Evolutionary conservation across 2,329 filamentous ascomycete species (phyloP).

Genomic region (Fusarium sp.): DNA sequence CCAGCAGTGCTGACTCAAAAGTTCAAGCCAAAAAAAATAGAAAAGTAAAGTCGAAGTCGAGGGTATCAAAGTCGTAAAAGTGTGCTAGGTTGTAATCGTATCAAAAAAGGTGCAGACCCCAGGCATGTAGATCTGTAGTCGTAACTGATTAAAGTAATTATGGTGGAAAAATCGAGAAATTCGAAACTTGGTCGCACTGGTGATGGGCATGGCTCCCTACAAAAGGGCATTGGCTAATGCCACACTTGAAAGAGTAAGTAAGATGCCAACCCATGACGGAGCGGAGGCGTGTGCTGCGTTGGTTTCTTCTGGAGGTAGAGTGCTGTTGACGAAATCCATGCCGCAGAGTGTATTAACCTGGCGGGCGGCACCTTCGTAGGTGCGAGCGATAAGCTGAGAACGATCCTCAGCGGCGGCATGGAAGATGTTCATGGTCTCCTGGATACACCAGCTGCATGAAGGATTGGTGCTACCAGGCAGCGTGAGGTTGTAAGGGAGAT

Average conservation of each 20-base stretch:
- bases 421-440: conserved; percentile 85
- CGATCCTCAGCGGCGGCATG: conserved; percentile 74
- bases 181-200: not conserved
- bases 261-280: conserved; percentile 35
- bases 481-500: conserved; percentile 79
- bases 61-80: conserved; percentile 46
- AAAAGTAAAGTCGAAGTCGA: conserved; percentile 17
- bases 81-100: conserved; percentile 33
- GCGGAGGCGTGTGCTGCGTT: conserved; percentile 22
- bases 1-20: not conserved
- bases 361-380: conserved; percentile 77
- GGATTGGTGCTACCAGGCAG: conserved; percentile 76
- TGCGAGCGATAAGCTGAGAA: conserved; percentile 72
- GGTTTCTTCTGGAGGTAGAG: conserved; percentile 55
- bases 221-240: conserved; percentile 34
- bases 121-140: conserved; percentile 20
- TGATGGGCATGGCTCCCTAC: conserved; percentile 19
- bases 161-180: conserved; percentile 2
- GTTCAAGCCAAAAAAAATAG: conserved; percentile 9
- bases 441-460: conserved; percentile 79
- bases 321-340: conserved; percentile 65
- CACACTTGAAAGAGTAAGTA: conserved; percentile 29
- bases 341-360: conserved; percentile 77
- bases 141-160: conserved; percentile 34
- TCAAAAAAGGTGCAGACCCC: conserved; percentile 23